Conservation (phyloP, 805 yeast genomes). For the Sungouiozyma intestinalis region DNA sequence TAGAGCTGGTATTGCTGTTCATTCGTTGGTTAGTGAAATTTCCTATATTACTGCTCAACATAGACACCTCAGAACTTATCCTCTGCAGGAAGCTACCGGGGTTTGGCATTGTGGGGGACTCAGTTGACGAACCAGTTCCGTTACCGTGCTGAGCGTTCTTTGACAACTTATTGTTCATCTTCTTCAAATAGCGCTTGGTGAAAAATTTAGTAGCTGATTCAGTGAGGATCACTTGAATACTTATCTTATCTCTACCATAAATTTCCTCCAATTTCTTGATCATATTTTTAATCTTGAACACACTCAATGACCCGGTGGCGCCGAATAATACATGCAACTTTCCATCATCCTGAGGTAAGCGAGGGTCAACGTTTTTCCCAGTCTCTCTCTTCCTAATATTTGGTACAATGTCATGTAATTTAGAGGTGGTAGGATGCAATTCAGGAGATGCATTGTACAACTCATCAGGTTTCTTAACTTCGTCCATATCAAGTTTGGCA, state of each 20-base stretch:
- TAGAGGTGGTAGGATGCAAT: neutral
- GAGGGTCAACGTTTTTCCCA: slow-evolving; percentile 46
- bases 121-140: neutral
- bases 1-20: neutral
- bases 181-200: slow-evolving; percentile 11
- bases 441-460: slow-evolving; percentile 1
- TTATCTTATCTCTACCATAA: slow-evolving; percentile 63
- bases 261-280: slow-evolving; percentile 73
- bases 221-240: slow-evolving; percentile 80
- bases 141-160: slow-evolving; percentile 2
- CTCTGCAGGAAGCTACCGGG: slow-evolving; percentile 2
- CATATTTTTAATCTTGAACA: slow-evolving; percentile 67
- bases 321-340: slow-evolving; percentile 79
- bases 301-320: slow-evolving; percentile 83
- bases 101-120: neutral
- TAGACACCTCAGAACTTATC: slow-evolving; percentile 3
- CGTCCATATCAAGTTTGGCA: slow-evolving; percentile 9
- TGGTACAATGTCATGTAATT: slow-evolving; percentile 9
- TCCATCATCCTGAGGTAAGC: slow-evolving; percentile 71
- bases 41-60: slow-evolving; percentile 1
- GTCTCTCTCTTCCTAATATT: slow-evolving; percentile 31
- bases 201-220: slow-evolving; percentile 73
- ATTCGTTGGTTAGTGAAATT: slow-evolving; percentile 2
- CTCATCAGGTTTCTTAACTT: slow-evolving; percentile 1
- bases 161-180: slow-evolving; percentile 5